A percentile compares a stretch with the other conserved stretches of the same genome.
These are phyloP conservation scores for Crucibulum laeve DNA, from an alignment of 768 basidiomycete genomes.

Conservation along the genomic window DNA sequence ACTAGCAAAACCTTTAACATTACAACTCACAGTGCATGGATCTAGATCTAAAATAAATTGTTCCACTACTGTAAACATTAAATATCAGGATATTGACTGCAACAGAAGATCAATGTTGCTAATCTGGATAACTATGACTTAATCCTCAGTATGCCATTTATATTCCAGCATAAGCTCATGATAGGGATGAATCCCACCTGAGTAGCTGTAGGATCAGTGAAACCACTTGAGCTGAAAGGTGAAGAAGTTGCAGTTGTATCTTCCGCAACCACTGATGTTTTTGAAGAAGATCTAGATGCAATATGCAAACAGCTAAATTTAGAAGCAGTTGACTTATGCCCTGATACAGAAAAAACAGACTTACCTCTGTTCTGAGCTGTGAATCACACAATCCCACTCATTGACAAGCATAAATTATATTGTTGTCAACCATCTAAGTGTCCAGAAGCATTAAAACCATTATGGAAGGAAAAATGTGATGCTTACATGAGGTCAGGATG, in stretches of 20 bases:
- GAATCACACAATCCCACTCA: constrained; percentile 3
- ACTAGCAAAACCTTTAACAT: too few species aligned
- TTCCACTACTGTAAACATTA: constrained; percentile 12
- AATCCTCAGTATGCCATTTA: too few species aligned
- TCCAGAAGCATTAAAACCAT: background rate
- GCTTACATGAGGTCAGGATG: constrained; percentile 1
- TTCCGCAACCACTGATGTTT: background rate
- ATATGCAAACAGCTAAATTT: background rate
- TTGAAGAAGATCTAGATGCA: constrained; percentile 1
- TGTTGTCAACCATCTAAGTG: background rate
- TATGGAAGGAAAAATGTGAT: constrained; percentile 2
- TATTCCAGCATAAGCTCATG: constrained; percentile 15
- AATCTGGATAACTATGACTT: constrained; percentile 12
- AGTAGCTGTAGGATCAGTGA: constrained; percentile 9
- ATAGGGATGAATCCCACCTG: constrained; percentile 12
- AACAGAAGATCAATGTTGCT: constrained; percentile 8
- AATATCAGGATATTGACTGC: constrained; percentile 11
- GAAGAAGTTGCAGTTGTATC: background rate
- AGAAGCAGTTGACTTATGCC: background rate
- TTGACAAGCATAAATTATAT: background rate
- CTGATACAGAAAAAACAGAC: background rate
- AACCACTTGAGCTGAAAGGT: background rate
- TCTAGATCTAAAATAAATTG: constrained; percentile 23
- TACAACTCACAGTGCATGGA: constrained; percentile 26
- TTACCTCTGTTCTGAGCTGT: constrained; percentile 2